These are phyloP conservation scores for Phalaenopsis hybrid DNA, from an alignment of 116 monocot genomes.

Conservation along the genomic window DNA sequence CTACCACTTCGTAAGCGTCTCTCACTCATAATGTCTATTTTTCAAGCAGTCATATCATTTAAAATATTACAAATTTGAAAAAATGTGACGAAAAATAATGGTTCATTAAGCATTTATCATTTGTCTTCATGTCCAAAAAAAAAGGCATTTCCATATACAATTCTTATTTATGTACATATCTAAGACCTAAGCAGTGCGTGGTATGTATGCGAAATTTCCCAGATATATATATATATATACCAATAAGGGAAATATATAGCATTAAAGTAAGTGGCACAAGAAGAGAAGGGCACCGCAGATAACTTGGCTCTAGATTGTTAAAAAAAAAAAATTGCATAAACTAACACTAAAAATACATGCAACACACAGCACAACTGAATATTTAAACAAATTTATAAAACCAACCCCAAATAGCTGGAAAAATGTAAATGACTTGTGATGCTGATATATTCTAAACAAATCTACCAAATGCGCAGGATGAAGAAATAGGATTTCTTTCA, in stretches of 20 bases:
- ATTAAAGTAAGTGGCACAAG: neutral
- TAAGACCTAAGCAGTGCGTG: too few species aligned
- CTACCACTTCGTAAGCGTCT: slow-evolving; percentile 4
- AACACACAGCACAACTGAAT: neutral
- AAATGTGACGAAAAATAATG: neutral
- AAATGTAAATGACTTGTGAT: neutral
- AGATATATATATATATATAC: neutral
- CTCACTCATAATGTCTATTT: slow-evolving; percentile 13
- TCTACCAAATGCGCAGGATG: neutral
- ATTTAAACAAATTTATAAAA: neutral
- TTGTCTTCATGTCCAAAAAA: neutral
- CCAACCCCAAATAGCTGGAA: neutral
- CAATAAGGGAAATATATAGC: neutral
- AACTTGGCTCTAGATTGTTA: neutral
- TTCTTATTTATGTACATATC: too few species aligned
- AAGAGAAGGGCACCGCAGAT: neutral
- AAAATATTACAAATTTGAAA: neutral
- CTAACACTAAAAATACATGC: neutral
- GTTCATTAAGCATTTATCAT: neutral
- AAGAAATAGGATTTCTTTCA: neutral
- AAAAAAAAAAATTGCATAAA: neutral
- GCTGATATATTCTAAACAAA: neutral
- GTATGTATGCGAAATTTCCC: too few species aligned
- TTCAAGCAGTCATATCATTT: neutral
- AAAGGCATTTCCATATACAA: too few species aligned